Evolutionary conservation across 805 yeast species (phyloP), one percentile per base, ranked within the genome.

Genomic region (Zygoascus flipseniorum): DNA sequence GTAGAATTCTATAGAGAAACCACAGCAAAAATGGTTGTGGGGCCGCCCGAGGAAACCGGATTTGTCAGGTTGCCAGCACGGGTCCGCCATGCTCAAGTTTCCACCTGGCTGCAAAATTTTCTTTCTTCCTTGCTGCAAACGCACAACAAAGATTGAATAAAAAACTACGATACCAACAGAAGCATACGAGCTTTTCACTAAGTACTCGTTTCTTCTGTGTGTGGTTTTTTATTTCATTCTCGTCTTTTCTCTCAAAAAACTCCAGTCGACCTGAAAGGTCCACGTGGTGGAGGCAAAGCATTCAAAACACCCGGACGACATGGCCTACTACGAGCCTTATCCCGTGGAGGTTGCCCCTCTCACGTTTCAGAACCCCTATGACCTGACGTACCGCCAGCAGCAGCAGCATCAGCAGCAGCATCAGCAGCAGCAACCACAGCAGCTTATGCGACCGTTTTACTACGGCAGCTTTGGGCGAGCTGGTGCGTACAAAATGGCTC

Each of bases 191-290:
- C 44, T 42, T 42, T 42, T 42, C 44, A 42, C 44, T 42, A 42
- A 42, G 44, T 42, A 42, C 44, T 42, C 44, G 44, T 42, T 42
- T 42, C 44, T 42, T 42, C 44, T 16, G 44, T 35, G 16, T 35
- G 39, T 35, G 39, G 39, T 35, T 35, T 35, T 35, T 35, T 35
- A 35, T 35, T 35, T 35, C 39, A 35, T 35, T 35, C 39, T 35
- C 39, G 16, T n/a, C 39, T 35, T 35, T n/a, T 11, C 16, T 35
- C 39, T 35, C 16, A 35, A 35, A 35, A 35, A 35, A 35, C 39
- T 35, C 39, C 39, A 23, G 28, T 23, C 3, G 28, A 23, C 28
- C 28, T 23, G 28, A 23, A 23, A 13, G 39, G 13, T 35, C 39
- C 39, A 35, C 39, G 39, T 35, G 39, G 39, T 35, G 13, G 16